These are phyloP conservation scores for Noccaea caerulescens DNA, from an alignment of 345 rosid genomes.

Conservation along the genomic window DNA sequence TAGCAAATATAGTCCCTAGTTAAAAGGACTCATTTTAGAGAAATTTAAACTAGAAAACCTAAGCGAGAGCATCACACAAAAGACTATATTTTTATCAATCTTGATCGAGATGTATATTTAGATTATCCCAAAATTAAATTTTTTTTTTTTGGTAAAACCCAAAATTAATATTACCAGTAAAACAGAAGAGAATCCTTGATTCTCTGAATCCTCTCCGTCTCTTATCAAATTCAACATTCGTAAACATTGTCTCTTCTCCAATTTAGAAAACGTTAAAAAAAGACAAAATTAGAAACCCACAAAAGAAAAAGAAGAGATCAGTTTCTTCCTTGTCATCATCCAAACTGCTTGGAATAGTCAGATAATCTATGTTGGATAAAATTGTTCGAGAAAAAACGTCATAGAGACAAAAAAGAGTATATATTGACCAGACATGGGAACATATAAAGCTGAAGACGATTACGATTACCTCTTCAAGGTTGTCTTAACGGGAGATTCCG, in stretches of 20 bases:
- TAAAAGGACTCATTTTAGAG: neutral
- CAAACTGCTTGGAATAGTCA: slow-evolving; percentile 24
- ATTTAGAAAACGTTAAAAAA: slow-evolving; percentile 21
- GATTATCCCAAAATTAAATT: neutral
- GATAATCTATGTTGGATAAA: slow-evolving; percentile 7
- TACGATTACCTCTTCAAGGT: slow-evolving; percentile 77
- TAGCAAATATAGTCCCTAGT: neutral
- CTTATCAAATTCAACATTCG: slow-evolving; percentile 15
- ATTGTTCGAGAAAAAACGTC: neutral
- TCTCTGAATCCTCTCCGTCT: slow-evolving; percentile 29
- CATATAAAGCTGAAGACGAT: slow-evolving; percentile 67
- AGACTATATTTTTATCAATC: neutral
- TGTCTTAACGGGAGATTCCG: slow-evolving; percentile 82
- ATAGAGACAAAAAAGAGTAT: neutral
- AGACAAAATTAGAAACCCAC: neutral
- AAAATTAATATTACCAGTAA: slow-evolving; percentile 20
- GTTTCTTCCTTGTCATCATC: slow-evolving; percentile 1
- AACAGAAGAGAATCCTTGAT: slow-evolving; percentile 35
- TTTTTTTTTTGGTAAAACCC: too few relatives aligned
- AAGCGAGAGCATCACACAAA: slow-evolving; percentile 30
- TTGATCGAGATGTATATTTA: slow-evolving; percentile 23
- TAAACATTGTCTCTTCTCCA: slow-evolving; percentile 19
- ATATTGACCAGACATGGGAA: slow-evolving; percentile 46
- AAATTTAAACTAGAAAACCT: neutral
- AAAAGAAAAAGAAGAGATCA: neutral